phyloP scores from a whole-genome alignment of 129 eudicot genomes.

The Logfia minima region DNA sequence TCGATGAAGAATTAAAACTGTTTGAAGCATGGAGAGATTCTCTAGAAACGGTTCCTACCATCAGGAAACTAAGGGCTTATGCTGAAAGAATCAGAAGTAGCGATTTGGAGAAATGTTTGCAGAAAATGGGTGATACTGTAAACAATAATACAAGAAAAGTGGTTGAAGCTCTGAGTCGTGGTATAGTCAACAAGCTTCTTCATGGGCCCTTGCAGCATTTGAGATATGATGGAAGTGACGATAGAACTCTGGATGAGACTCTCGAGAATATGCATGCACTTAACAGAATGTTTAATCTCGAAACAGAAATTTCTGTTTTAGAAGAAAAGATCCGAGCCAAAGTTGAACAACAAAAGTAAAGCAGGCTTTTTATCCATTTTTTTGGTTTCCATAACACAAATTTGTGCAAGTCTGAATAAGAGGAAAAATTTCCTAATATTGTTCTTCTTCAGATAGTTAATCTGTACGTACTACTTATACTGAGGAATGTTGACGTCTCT shows the following conservation, averaged over 20 bases:
- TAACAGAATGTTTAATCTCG: constrained; percentile 78
- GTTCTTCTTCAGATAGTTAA: constrained; percentile 13
- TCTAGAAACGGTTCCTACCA: constrained; percentile 89
- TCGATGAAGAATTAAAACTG: constrained; percentile 55
- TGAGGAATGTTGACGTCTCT: constrained; percentile 3
- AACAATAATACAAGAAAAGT: constrained; percentile 65
- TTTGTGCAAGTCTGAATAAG: constrained; percentile 42
- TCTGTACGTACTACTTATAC: not conserved
- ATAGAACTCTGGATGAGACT: constrained; percentile 72
- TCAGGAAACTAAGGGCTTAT: constrained; percentile 78
- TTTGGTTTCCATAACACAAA: not conserved
- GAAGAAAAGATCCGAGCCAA: constrained; percentile 89
- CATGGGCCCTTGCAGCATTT: constrained; percentile 88
- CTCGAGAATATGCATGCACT: constrained; percentile 93
- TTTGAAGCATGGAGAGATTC: constrained; percentile 94
- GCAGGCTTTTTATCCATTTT: constrained; percentile 27
- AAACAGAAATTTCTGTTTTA: constrained; percentile 71
- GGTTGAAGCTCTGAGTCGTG: constrained; percentile 70
- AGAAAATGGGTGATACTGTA: constrained; percentile 67
- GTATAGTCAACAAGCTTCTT: constrained; percentile 83
- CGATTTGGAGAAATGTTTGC: constrained; percentile 78
- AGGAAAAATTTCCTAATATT: constrained; percentile 29
- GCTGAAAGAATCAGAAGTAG: constrained; percentile 74
- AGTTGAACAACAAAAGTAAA: constrained; percentile 77
- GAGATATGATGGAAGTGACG: constrained; percentile 86